Conservation (phyloP, 352 stramenopile genomes). For the Phytopythium kandeliae region DNA sequence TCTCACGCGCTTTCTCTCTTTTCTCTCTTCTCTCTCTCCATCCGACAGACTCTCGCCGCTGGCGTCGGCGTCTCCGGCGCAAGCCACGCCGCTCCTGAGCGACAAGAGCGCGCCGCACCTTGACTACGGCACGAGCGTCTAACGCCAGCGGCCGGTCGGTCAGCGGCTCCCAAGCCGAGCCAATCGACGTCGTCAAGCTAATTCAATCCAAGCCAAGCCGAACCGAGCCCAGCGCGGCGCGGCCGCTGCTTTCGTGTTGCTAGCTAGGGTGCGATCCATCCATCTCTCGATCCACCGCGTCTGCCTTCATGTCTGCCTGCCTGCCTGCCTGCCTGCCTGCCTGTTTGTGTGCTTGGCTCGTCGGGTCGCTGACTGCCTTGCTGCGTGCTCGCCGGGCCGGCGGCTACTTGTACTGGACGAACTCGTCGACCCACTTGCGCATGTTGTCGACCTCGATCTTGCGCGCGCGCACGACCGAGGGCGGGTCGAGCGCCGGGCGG, state of each 20-base stretch:
- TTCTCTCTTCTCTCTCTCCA: not conserved
- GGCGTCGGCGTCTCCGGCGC: slow-evolving; percentile 17
- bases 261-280: too few species aligned
- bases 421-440: slow-evolving; percentile 78
- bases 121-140: slow-evolving; percentile 36
- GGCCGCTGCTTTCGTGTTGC: too few species aligned
- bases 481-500: slow-evolving; percentile 70
- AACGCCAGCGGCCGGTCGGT: not conserved
- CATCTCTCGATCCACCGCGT: too few species aligned
- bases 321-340: too few species aligned
- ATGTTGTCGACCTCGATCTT: slow-evolving; percentile 78
- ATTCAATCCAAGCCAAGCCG: too few species aligned
- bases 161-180: too few species aligned
- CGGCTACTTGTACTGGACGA: slow-evolving; percentile 26
- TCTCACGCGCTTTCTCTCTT: not conserved
- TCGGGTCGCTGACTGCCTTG: too few species aligned
- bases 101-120: slow-evolving; percentile 29
- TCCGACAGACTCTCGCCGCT: not conserved
- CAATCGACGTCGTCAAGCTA: too few species aligned
- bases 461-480: slow-evolving; percentile 65
- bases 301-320: too few species aligned
- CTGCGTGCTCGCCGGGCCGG: too few species aligned
- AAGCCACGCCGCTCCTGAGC: slow-evolving; percentile 29
- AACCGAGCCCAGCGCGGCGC: too few species aligned
- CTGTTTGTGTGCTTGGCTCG: too few species aligned